phyloP scores from a whole-genome alignment of 768 basidiomycete species.

The Cubamyces lactineus region DNA sequence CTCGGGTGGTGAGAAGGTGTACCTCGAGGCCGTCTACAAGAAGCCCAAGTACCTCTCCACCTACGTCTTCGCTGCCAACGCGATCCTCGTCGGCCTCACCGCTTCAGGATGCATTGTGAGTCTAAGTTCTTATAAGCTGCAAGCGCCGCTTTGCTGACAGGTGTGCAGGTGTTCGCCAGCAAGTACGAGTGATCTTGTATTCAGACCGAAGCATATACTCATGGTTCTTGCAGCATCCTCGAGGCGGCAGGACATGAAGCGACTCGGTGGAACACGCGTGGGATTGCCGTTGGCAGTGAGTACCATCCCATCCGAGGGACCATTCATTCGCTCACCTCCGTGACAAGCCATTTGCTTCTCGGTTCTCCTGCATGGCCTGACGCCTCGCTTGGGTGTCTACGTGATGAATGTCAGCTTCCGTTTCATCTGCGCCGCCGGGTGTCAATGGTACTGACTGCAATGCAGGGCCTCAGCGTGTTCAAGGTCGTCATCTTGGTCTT shows the following conservation, averaged over 20 bases:
- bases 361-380: constrained; percentile 54
- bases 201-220: background rate
- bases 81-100: constrained; percentile 43
- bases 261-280: constrained; percentile 9
- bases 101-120: constrained; percentile 36
- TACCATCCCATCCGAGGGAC: background rate
- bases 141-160: too few species aligned
- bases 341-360: constrained; percentile 55
- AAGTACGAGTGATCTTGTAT: constrained; percentile 5
- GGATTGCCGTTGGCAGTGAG: constrained; percentile 23
- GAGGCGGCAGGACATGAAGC: constrained; percentile 13
- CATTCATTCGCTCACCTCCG: background rate
- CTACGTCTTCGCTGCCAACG: constrained; percentile 39
- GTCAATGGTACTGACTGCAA: too few species aligned
- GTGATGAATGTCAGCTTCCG: constrained; percentile 60
- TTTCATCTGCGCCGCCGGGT: too few species aligned
- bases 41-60: constrained; percentile 39
- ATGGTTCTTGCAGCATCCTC: constrained; percentile 2
- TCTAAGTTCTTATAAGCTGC: too few species aligned
- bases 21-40: constrained; percentile 57
- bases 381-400: constrained; percentile 49
- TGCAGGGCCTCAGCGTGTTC: constrained; percentile 55
- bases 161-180: constrained; percentile 35
- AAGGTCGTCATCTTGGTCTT: constrained; percentile 58
- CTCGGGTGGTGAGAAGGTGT: constrained; percentile 66